Evolutionary conservation across 768 basidiomycete species (phyloP).

Genomic region (Psilocybe cubensis): DNA sequence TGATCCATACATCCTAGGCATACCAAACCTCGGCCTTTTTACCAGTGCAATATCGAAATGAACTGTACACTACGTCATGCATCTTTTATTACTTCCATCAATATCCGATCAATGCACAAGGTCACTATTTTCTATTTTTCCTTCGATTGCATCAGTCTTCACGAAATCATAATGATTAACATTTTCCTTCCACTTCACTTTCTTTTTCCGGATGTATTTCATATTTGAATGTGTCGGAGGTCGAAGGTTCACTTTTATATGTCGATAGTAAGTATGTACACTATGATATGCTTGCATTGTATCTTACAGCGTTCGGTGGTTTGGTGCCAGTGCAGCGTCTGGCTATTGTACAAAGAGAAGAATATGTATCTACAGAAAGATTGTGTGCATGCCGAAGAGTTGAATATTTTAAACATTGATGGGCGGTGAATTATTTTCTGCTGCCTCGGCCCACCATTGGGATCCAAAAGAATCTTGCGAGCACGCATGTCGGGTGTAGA

Average conservation of each 20-base stretch:
- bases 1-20: background rate
- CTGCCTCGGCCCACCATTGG: background rate
- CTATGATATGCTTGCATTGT: background rate
- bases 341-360: background rate
- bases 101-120: background rate
- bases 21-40: background rate
- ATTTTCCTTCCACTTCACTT: background rate
- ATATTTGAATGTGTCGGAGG: background rate
- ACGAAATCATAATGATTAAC: background rate
- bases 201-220: background rate
- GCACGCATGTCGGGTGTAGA: background rate
- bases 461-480: background rate
- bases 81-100: constrained; percentile 3
- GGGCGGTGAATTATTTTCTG: background rate
- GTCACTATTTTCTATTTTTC: background rate
- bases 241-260: background rate
- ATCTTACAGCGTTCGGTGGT: background rate
- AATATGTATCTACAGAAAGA: background rate
- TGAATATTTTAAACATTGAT: background rate
- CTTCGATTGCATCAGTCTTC: background rate
- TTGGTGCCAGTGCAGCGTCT: background rate
- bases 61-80: constrained; percentile 7
- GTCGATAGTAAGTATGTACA: background rate
- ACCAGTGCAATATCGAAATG: background rate
- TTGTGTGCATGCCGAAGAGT: too few species aligned